These are phyloP conservation scores for Lachancea thermotolerans DNA, from an alignment of 805 yeast genomes.

Conservation along the genomic window DNA sequence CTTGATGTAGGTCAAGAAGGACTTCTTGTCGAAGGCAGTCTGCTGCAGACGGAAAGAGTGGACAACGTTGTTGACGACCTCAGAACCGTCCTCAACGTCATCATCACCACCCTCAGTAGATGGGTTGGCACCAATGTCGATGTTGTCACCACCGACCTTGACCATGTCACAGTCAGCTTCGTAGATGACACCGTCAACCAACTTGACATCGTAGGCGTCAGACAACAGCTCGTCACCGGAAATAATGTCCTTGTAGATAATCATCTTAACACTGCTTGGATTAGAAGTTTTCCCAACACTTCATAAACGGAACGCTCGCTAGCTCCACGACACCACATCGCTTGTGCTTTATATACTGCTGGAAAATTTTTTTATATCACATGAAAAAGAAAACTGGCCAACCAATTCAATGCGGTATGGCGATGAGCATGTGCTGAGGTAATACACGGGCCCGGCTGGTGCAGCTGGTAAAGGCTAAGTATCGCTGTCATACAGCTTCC, in stretches of 20 bases:
- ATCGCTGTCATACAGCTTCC: constrained; percentile 2
- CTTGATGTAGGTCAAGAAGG: constrained; percentile 93
- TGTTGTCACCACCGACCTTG: constrained; percentile 82
- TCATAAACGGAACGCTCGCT: background rate
- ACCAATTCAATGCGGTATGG: background rate
- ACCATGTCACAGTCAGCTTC: constrained; percentile 97
- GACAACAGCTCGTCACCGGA: constrained; percentile 95
- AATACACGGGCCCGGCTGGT: background rate
- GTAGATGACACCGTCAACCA: constrained; percentile 85
- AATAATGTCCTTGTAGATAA: constrained; percentile 64
- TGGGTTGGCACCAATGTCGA: constrained; percentile 99
- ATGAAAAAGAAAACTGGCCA: background rate
- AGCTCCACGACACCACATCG: background rate
- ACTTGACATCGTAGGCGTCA: constrained; percentile 87
- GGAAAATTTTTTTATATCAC: constrained; percentile 2
- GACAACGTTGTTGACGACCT: constrained; percentile 95
- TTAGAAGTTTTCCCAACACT: constrained; percentile 1
- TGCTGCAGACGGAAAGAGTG: constrained; percentile 97
- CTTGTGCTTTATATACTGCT: constrained; percentile 4
- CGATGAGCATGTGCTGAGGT: background rate
- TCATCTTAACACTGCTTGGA: constrained; percentile 18
- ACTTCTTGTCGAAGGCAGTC: constrained; percentile 96
- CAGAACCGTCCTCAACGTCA: constrained; percentile 77
- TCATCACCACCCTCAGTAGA: constrained; percentile 91
- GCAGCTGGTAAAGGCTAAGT: background rate